phyloP scores from a whole-genome alignment of 2,329 filamentous ascomycete species.

The Alternaria incomplexa region DNA sequence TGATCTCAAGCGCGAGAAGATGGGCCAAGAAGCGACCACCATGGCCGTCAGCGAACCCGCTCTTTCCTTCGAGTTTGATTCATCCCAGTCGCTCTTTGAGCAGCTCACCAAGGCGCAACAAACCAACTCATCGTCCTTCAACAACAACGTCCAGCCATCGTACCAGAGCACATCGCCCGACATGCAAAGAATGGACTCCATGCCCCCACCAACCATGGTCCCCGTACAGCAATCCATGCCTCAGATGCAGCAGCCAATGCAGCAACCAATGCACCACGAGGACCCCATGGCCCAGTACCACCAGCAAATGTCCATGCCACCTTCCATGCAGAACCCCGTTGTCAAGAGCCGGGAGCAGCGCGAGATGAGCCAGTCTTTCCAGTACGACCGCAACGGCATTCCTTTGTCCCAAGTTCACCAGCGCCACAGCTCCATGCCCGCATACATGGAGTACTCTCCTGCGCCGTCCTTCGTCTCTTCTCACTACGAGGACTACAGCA shows the following conservation, averaged over 20 bases:
- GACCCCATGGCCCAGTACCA: slow-evolving; percentile 73
- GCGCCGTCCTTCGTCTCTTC: slow-evolving; percentile 99
- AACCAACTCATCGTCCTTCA: slow-evolving; percentile 97
- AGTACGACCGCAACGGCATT: slow-evolving; percentile 92
- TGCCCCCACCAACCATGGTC: slow-evolving; percentile 90
- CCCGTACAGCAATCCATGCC: slow-evolving; percentile 49
- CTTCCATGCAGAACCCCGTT: slow-evolving; percentile 72
- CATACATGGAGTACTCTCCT: slow-evolving; percentile 97
- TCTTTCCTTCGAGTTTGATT: slow-evolving; percentile 98
- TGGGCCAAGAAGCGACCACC: slow-evolving; percentile 97
- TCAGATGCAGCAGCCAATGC: slow-evolving; percentile 55
- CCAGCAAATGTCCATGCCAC: slow-evolving; percentile 75
- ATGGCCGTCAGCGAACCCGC: slow-evolving; percentile 96
- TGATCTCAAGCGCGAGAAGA: slow-evolving; percentile 98
- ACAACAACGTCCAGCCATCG: slow-evolving; percentile 67
- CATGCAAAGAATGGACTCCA: slow-evolving; percentile 87
- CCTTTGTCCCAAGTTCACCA: slow-evolving; percentile 84
- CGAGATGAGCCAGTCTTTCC: slow-evolving; percentile 74
- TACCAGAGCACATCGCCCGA: slow-evolving; percentile 87
- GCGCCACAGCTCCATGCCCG: slow-evolving; percentile 97
- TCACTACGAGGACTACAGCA: slow-evolving; percentile 97
- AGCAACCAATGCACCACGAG: slow-evolving; percentile 64
- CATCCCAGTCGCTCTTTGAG: slow-evolving; percentile 97
- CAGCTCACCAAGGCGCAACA: slow-evolving; percentile 99
- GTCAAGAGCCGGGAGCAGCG: slow-evolving; percentile 86